A percentile compares a stretch with the other conserved stretches of the same genome.
phyloP scores from a whole-genome alignment of 202 grass and related monocot genomes.

The Panicum virgatum region DNA sequence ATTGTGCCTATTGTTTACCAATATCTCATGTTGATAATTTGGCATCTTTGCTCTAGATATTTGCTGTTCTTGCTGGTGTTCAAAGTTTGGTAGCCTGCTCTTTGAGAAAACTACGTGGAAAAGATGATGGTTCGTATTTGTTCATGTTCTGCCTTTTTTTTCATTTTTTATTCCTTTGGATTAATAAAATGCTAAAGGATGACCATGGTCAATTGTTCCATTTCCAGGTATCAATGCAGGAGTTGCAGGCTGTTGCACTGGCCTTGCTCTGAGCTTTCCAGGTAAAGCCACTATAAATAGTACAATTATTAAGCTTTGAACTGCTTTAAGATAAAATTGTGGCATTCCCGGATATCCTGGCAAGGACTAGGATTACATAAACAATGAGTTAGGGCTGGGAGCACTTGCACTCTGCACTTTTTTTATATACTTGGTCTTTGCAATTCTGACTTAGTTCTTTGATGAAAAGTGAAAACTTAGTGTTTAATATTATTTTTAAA shows the following conservation, averaged over 20 bases:
- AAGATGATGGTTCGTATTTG: slow-evolving; percentile 76
- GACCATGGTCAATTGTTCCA: slow-evolving; percentile 16
- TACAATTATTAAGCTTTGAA: slow-evolving; percentile 8
- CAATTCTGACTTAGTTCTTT: slow-evolving; percentile 6
- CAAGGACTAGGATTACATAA: background rate
- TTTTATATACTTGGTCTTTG: background rate
- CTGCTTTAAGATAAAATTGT: background rate
- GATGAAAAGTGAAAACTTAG: background rate
- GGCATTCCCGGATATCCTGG: slow-evolving; percentile 4
- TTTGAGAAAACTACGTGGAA: slow-evolving; percentile 81
- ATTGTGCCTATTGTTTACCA: slow-evolving; percentile 16
- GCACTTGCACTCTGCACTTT: background rate
- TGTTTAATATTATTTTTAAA: background rate
- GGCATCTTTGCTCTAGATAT: slow-evolving; percentile 57
- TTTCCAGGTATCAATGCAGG: slow-evolving; percentile 87
- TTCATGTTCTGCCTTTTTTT: background rate
- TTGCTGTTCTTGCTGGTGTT: slow-evolving; percentile 97
- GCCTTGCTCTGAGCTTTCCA: slow-evolving; percentile 95
- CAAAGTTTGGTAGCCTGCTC: slow-evolving; percentile 87
- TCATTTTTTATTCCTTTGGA: slow-evolving; percentile 3
- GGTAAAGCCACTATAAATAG: slow-evolving; percentile 45
- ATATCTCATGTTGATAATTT: slow-evolving; percentile 27
- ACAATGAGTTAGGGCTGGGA: background rate
- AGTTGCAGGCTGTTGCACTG: slow-evolving; percentile 96
- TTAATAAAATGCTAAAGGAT: slow-evolving; percentile 6